Evolutionary conservation across 176 grass and related monocot genomes (phyloP).

Genomic region (Oryza glumipatula): DNA sequence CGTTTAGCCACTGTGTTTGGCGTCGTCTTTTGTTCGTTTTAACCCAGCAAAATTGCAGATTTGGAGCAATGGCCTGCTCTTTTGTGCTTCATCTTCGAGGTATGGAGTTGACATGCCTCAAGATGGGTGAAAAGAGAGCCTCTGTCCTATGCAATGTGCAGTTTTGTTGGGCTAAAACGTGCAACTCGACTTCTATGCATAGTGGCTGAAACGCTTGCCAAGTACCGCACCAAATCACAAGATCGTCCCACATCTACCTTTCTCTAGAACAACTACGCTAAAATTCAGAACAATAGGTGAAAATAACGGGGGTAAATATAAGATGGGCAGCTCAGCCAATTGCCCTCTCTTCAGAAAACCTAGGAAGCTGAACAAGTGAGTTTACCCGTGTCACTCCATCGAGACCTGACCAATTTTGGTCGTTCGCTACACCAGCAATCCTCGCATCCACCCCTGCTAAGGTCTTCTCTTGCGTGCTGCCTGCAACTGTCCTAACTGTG

Average conservation of each 20-base stretch:
- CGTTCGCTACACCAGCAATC: slow-evolving; percentile 25
- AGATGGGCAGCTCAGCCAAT: slow-evolving; percentile 49
- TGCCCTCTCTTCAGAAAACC: slow-evolving; percentile 76
- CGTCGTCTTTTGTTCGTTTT: slow-evolving; percentile 13
- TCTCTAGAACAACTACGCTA: slow-evolving; percentile 46
- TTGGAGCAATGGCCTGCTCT: background rate
- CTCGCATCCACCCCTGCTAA: slow-evolving; percentile 28
- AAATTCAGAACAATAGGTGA: slow-evolving; percentile 26
- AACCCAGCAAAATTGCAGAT: slow-evolving; percentile 42
- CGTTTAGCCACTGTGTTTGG: background rate
- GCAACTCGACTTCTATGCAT: background rate
- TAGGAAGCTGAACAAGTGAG: slow-evolving; percentile 89
- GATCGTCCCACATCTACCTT: slow-evolving; percentile 35
- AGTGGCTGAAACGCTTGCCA: background rate
- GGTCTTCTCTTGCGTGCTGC: slow-evolving; percentile 48
- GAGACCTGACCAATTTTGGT: slow-evolving; percentile 76
- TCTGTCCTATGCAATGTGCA: slow-evolving; percentile 13
- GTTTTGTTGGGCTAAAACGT: slow-evolving; percentile 26
- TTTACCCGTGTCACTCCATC: slow-evolving; percentile 94
- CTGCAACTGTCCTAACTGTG: slow-evolving; percentile 62
- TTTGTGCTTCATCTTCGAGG: slow-evolving; percentile 13
- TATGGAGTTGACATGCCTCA: background rate
- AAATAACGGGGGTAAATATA: slow-evolving; percentile 25
- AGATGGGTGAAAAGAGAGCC: background rate
- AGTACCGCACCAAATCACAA: slow-evolving; percentile 37